Percentiles rank a stretch among this genome's conserved stretches.
phyloP scores from a whole-genome alignment of 106 monocot genomes.

The Dendrobium catenatum region DNA sequence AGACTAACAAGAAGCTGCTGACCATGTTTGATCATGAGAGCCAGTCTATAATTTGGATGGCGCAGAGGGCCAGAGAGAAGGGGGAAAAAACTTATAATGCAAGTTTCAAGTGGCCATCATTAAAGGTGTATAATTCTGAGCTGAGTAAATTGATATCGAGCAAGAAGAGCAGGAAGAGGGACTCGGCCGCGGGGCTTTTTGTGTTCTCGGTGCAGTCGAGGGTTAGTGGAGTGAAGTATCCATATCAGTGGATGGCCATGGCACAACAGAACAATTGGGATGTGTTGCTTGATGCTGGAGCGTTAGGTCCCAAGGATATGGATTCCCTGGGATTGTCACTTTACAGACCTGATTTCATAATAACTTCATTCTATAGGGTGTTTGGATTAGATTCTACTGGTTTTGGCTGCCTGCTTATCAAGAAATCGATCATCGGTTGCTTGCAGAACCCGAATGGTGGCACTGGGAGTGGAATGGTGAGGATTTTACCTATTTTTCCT shows the following conservation, averaged over 20 bases:
- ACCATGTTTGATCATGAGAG: slow-evolving; percentile 99
- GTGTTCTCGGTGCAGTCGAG: slow-evolving; percentile 93
- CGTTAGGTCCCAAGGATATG: slow-evolving; percentile 96
- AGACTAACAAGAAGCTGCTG: slow-evolving; percentile 81
- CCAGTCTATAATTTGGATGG: slow-evolving; percentile 90
- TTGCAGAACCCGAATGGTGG: slow-evolving; percentile 72
- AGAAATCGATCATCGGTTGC: slow-evolving; percentile 76
- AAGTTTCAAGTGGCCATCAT: slow-evolving; percentile 76
- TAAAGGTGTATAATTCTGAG: slow-evolving; percentile 74
- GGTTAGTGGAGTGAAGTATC: slow-evolving; percentile 85
- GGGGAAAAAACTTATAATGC: slow-evolving; percentile 78
- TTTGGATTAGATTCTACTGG: slow-evolving; percentile 84
- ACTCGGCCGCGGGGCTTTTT: slow-evolving; percentile 72
- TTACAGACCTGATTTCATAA: slow-evolving; percentile 93
- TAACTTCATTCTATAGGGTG: slow-evolving; percentile 92
- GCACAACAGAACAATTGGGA: slow-evolving; percentile 99
- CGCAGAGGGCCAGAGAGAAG: slow-evolving; percentile 78
- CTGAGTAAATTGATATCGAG: slow-evolving; percentile 67
- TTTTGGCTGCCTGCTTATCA: slow-evolving; percentile 88
- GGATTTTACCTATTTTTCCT: slow-evolving; percentile 75
- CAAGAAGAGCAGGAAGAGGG: slow-evolving; percentile 75
- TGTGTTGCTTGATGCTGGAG: slow-evolving; percentile 92
- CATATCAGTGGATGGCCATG: slow-evolving; percentile 99
- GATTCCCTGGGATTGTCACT: slow-evolving; percentile 89
- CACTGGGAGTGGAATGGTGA: slow-evolving; percentile 86